These are phyloP conservation scores for Trichoderma arundinaceum DNA, from an alignment of 2,329 filamentous ascomycete genomes.

Conservation along the genomic window DNA sequence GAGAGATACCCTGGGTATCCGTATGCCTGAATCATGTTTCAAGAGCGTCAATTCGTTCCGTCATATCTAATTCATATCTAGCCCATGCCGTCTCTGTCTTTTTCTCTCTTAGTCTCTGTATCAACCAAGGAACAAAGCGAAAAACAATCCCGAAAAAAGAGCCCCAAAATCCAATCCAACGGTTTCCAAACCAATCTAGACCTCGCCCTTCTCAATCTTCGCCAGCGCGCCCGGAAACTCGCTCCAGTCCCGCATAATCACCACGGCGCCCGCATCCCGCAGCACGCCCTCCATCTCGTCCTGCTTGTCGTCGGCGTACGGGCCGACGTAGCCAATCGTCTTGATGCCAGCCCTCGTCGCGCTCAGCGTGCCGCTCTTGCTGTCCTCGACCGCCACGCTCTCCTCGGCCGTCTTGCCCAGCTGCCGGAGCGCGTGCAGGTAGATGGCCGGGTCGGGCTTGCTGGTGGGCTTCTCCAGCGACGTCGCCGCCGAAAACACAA, in stretches of 20 bases:
- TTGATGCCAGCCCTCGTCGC: slow-evolving; percentile 76
- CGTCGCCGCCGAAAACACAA: slow-evolving; percentile 82
- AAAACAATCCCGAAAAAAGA: slow-evolving; percentile 2
- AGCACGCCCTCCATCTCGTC: slow-evolving; percentile 69
- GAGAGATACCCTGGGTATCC: background rate
- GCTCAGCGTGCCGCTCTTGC: slow-evolving; percentile 81
- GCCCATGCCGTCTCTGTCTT: slow-evolving; percentile 31
- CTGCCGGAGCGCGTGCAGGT: slow-evolving; percentile 75
- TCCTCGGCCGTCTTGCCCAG: slow-evolving; percentile 74
- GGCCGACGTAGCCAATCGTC: slow-evolving; percentile 84
- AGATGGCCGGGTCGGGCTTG: slow-evolving; percentile 91
- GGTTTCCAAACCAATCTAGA: no score
- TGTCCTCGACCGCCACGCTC: slow-evolving; percentile 85
- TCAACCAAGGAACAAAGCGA: background rate
- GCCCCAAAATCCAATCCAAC: no score
- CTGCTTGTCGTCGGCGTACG: slow-evolving; percentile 67
- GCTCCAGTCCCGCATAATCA: slow-evolving; percentile 66
- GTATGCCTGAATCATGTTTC: background rate
- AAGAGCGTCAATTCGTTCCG: slow-evolving; percentile 25
- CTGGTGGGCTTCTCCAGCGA: slow-evolving; percentile 79
- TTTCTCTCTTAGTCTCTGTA: background rate
- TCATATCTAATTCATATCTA: slow-evolving; percentile 29
- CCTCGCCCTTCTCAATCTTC: slow-evolving; percentile 52
- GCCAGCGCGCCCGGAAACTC: slow-evolving; percentile 58
- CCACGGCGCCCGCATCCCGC: slow-evolving; percentile 64